These are phyloP conservation scores for Scenedesmus sp. DNA, from an alignment of 163 green algal species.

Conservation along the genomic window DNA sequence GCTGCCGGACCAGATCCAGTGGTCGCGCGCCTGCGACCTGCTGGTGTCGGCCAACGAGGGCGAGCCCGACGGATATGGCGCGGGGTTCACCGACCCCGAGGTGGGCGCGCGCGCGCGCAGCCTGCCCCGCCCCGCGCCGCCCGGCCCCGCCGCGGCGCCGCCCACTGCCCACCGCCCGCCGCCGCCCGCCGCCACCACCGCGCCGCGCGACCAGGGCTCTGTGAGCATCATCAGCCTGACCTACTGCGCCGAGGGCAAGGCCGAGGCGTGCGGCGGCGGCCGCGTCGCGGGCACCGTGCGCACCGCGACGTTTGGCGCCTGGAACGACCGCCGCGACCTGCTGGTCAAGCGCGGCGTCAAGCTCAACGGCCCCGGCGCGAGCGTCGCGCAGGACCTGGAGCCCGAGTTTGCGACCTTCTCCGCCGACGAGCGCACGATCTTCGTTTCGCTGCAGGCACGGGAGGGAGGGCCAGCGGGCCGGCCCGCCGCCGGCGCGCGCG, in stretches of 20 bases:
- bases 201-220: neutral
- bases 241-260: neutral
- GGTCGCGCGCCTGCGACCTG: no score
- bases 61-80: no score
- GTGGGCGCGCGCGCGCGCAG: no score
- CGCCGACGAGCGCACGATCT: slow-evolving; percentile 12
- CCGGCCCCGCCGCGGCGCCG: neutral
- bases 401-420: slow-evolving; percentile 46
- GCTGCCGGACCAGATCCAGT: no score
- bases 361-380: slow-evolving; percentile 12
- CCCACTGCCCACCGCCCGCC: neutral
- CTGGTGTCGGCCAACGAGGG: no score
- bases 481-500: neutral
- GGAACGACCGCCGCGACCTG: slow-evolving; percentile 25
- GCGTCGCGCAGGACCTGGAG: slow-evolving; percentile 40
- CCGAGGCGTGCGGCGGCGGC: neutral
- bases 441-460: slow-evolving; percentile 31
- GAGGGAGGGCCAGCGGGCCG: neutral
- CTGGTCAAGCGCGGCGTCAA: slow-evolving; percentile 22
- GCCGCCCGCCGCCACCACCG: neutral
- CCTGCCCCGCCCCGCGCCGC: neutral
- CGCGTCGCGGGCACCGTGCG: neutral
- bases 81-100: no score
- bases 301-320: slow-evolving; percentile 37
- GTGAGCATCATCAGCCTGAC: neutral